Evolutionary conservation across 805 yeast species (phyloP).

Genomic region (Clavispora phyllophila): DNA sequence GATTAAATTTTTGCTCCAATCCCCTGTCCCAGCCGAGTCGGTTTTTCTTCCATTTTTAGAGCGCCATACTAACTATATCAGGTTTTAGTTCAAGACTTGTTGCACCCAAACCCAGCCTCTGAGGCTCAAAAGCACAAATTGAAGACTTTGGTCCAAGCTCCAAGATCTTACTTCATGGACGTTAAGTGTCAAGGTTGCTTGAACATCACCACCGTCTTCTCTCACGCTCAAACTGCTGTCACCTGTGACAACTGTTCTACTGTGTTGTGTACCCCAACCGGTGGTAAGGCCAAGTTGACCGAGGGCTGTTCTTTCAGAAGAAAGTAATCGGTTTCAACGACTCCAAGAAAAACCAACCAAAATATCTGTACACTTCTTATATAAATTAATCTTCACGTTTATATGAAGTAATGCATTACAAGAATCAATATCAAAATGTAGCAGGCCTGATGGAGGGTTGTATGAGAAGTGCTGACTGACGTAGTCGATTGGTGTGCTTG

Average conservation of each 20-base stretch:
- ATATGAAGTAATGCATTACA: conserved; percentile 3
- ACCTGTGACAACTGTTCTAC: conserved; percentile 39
- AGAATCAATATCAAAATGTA: neutral
- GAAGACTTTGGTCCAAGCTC: conserved; percentile 37
- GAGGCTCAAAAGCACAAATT: conserved; percentile 35
- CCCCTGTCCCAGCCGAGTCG: neutral
- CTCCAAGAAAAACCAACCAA: neutral
- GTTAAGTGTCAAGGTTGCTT: conserved; percentile 40
- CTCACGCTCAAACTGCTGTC: conserved; percentile 40
- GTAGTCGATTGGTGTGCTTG: no score
- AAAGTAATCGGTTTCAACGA: conserved; percentile 20
- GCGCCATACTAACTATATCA: conserved; percentile 11
- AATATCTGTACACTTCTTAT: conserved; percentile 2
- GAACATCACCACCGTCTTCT: conserved; percentile 38
- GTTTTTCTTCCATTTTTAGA: neutral
- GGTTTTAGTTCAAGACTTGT: conserved; percentile 43
- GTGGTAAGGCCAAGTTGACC: conserved; percentile 41
- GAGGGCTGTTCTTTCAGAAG: conserved; percentile 40
- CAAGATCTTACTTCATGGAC: conserved; percentile 40
- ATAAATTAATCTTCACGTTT: conserved; percentile 3
- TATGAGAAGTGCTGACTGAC: no score
- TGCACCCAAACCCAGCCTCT: conserved; percentile 35
- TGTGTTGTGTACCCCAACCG: conserved; percentile 38
- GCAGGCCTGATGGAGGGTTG: no score
- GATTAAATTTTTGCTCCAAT: neutral